Percentiles rank a stretch among this genome's conserved stretches.
Conservation (phyloP, 2,329 filamentous ascomycete genomes). For the Penicillium sp. region DNA sequence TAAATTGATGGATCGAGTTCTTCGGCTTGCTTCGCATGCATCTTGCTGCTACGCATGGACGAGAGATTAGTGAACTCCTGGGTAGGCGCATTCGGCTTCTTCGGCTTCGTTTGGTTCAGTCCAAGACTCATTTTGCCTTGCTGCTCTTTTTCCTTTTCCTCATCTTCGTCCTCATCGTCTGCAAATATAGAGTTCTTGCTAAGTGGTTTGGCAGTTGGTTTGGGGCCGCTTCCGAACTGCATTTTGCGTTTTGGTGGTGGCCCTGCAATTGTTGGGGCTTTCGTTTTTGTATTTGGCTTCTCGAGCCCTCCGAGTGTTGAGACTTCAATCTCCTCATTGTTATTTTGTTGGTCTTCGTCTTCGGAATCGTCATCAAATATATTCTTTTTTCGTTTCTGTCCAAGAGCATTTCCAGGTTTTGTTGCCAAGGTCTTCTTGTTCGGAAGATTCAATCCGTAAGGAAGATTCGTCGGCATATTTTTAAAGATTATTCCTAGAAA, state of each 20-base stretch:
- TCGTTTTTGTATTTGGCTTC: constrained; percentile 20
- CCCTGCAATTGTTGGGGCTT: constrained; percentile 13
- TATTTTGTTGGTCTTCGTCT: constrained; percentile 29
- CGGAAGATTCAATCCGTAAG: constrained; percentile 45
- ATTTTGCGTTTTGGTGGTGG: constrained; percentile 39
- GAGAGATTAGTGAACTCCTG: constrained; percentile 48
- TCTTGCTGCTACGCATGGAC: constrained; percentile 45
- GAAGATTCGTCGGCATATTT: constrained; percentile 36
- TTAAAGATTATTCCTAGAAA: neutral
- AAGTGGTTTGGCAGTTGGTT: constrained; percentile 34
- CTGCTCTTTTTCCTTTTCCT: constrained; percentile 18
- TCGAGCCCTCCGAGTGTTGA: constrained; percentile 41
- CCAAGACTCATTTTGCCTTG: constrained; percentile 24
- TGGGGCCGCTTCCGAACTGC: constrained; percentile 25
- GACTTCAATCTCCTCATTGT: constrained; percentile 34
- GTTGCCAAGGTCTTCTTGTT: constrained; percentile 34
- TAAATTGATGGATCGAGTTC: constrained; percentile 50
- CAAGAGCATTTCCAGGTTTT: constrained; percentile 31
- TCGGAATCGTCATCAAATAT: constrained; percentile 48
- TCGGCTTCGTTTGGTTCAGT: constrained; percentile 24
- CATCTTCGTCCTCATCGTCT: constrained; percentile 37
- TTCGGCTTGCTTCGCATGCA: constrained; percentile 46
- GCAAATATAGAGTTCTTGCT: constrained; percentile 40
- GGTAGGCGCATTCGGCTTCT: constrained; percentile 14
- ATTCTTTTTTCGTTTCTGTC: constrained; percentile 49